Evolutionary conservation across 176 grass and related monocot genomes (phyloP), one percentile per base, ranked within the genome.

Genomic region (Bonia amplexicaulis): DNA sequence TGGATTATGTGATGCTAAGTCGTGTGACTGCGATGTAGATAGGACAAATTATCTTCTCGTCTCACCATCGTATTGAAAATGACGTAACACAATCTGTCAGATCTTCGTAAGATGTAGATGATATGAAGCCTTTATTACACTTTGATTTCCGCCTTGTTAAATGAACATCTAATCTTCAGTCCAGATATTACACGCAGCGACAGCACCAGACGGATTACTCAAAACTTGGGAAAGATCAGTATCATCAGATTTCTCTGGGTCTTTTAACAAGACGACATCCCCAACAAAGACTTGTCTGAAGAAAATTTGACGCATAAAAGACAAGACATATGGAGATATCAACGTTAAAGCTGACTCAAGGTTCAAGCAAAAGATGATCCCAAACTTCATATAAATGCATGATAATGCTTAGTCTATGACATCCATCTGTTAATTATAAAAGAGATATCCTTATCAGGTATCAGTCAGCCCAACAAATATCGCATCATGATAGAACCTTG

Each of bases 261-360:
- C 90, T 90, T 96, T 94, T 63, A 99, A 39, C 81, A 99, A 82
- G 66, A 99, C 79, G 2, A 96, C 88, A 55, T 99, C 96, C 58
- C 93, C 96, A 39, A 94, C 78, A 86, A 92, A 99, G 64, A 96
- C 73, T 92, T 99, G 90, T 42, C 96, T 99, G 45, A 27, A 74
- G 35, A 83, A 27, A 91, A 80, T 27, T 87, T 53, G 19, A 85
- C 76, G 68, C 69, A 82, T 25, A 83, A 37, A 80, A 55, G 46
- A 70, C 10, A 71, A 12, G 1, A 26, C 6, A 59, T 26, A 76
- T 48, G 13, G 2, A 46, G 53, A 85, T 23, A 70, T 19, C 0
- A 8, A 63, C 0, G 5, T 15, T 63, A 63, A 40, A 65, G 33
- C 70, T 12, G 13, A 41, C 9, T 12, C 3, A 27, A 55, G 6